phyloP scores from a whole-genome alignment of 176 grass and related monocot genomes.

The Bromus sterilis region DNA sequence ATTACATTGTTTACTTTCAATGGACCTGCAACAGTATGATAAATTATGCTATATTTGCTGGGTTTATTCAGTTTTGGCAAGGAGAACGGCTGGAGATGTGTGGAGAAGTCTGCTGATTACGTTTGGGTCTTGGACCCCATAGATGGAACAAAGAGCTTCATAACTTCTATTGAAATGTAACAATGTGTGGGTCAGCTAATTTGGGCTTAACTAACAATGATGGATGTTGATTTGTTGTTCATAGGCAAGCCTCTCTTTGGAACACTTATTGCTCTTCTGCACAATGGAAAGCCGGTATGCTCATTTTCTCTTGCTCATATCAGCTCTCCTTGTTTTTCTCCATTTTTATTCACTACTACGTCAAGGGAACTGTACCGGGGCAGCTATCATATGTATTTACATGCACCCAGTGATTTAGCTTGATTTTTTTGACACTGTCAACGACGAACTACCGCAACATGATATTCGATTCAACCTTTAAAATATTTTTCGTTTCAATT shows the following conservation, averaged over 20 bases:
- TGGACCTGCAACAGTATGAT: neutral
- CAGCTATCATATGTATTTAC: neutral
- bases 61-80: constrained; percentile 61
- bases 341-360: neutral
- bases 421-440: neutral
- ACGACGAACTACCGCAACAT: neutral
- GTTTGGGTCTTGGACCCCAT: constrained; percentile 95
- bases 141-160: constrained; percentile 93
- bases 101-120: constrained; percentile 58
- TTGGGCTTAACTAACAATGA: neutral
- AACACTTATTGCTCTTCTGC: constrained; percentile 72
- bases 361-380: neutral
- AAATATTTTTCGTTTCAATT: neutral
- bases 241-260: constrained; percentile 90
- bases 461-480: neutral
- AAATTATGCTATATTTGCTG: neutral
- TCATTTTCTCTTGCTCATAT: constrained; percentile 6
- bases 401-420: neutral
- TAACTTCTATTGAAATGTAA: constrained; percentile 53
- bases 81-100: constrained; percentile 83
- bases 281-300: constrained; percentile 77
- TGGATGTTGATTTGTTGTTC: constrained; percentile 16
- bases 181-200: neutral
- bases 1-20: neutral
- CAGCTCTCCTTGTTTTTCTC: constrained; percentile 2